These are phyloP conservation scores for Penicillium maclennaniae DNA, from an alignment of 495 filamentous ascomycete genomes.

Conservation along the genomic window DNA sequence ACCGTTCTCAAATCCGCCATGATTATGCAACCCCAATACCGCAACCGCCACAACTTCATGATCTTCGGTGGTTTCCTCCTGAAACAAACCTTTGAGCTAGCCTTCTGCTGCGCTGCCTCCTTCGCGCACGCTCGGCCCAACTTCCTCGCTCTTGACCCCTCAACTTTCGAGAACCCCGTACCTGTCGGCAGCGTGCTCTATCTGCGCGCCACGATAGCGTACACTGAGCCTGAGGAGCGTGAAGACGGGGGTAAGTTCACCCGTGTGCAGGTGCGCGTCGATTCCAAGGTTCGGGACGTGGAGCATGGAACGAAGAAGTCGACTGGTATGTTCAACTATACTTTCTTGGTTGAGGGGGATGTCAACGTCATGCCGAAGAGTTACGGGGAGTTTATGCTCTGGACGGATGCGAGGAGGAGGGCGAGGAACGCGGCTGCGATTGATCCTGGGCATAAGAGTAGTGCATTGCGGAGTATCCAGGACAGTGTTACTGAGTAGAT, in stretches of 20 bases:
- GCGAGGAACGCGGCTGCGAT: slow-evolving; percentile 44
- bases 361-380: slow-evolving; percentile 71
- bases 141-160: slow-evolving; percentile 74
- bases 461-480: slow-evolving; percentile 36
- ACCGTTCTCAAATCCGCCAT: slow-evolving; percentile 65
- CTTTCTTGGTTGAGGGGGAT: slow-evolving; percentile 70
- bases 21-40: slow-evolving; percentile 87
- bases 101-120: slow-evolving; percentile 82
- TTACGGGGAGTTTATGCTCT: slow-evolving; percentile 77
- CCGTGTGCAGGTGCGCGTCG: slow-evolving; percentile 70
- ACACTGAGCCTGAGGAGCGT: slow-evolving; percentile 61
- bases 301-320: slow-evolving; percentile 72
- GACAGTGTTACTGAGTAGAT: slow-evolving; percentile 47
- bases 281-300: slow-evolving; percentile 72
- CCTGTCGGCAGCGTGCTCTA: slow-evolving; percentile 82
- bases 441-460: slow-evolving; percentile 33
- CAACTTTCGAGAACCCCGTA: slow-evolving; percentile 79
- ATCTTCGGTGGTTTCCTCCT: slow-evolving; percentile 85
- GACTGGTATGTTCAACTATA: slow-evolving; percentile 83
- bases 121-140: slow-evolving; percentile 71
- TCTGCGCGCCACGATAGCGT: slow-evolving; percentile 70
- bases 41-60: slow-evolving; percentile 85
- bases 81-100: slow-evolving; percentile 78
- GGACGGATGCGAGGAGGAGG: slow-evolving; percentile 66
- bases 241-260: slow-evolving; percentile 47